Evolutionary conservation across 352 stramenopile genomes (phyloP), one percentile per base, ranked within the genome.

Genomic region (Blastocystis hominis): DNA sequence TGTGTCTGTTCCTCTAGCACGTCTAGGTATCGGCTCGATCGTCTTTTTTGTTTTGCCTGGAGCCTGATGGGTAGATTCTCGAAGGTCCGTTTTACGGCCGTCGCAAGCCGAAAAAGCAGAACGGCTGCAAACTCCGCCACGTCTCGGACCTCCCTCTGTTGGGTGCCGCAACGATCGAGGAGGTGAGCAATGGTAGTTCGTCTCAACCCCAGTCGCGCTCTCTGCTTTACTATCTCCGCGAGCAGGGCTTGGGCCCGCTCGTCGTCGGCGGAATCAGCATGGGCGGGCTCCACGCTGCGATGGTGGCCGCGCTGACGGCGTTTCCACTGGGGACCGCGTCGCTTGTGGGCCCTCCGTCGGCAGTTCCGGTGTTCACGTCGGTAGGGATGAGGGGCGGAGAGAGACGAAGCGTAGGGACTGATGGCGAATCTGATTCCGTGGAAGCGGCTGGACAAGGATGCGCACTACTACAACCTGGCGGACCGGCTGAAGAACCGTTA

Each of bases 401-500:
- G n/a, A 20, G 0, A 3, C 61, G 42, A 86, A 34, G 40, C 3
- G 30, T 86, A 86, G 76, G 76, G 76, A 56, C 47, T 86, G n/a
- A 86, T 86, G 76, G 59, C 76, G 4, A 38, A 72, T 62, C 4
- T 86, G 30, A 86, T 86, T 62, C 76, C 76, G 9, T 86, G 76
- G 76, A 76, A 86, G 46, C 59, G 63, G 13, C 53, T 86, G 24
- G 59, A 86, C 40, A 86, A 76, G 47, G 76, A 86, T 75, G 76
- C 76, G 10, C 59, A 86, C 61, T 86, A 86, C 40, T 76, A 76
- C 59, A 76, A 86, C 20, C 44, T 86, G 5, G 76, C 59, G 13
- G 63, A 86, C 77, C 76, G 76, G 15, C 44, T 86, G n/a, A 86
- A 86, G 63, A 76, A 86, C 47, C 63, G 59, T 15, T 86, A 72